Conservation (phyloP, 2,329 filamentous ascomycete species). For the Bertia moriformis region DNA sequence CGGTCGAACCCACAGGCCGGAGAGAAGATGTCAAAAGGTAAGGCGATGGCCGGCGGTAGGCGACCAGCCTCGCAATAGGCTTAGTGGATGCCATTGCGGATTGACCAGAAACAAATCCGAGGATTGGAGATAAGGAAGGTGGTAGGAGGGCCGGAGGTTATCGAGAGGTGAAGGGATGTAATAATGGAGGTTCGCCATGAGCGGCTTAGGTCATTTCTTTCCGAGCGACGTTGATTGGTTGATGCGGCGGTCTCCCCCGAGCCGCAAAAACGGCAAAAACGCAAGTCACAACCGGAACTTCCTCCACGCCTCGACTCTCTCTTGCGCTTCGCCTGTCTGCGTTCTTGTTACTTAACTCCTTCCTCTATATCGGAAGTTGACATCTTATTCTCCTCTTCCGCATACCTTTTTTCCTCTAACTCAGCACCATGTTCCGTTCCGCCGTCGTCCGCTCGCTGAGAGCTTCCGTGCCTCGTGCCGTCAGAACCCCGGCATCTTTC, state of each 20-base stretch:
- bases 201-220: slow-evolving; percentile 22
- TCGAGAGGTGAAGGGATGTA: slow-evolving; percentile 5
- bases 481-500: slow-evolving; percentile 40
- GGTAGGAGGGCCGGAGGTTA: not conserved
- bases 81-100: slow-evolving; percentile 25
- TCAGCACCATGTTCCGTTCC: slow-evolving; percentile 70
- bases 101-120: slow-evolving; percentile 3
- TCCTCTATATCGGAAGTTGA: slow-evolving; percentile 4
- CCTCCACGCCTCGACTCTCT: slow-evolving; percentile 4
- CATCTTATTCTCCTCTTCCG: too few relatives aligned
- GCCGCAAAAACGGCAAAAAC: slow-evolving; percentile 9
- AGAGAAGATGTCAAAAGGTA: slow-evolving; percentile 9
- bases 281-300: slow-evolving; percentile 3
- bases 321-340: not conserved
- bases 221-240: slow-evolving; percentile 19
- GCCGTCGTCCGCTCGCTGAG: slow-evolving; percentile 61
- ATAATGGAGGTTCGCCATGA: slow-evolving; percentile 10
- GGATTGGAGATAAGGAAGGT: slow-evolving; percentile 4
- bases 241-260: slow-evolving; percentile 15
- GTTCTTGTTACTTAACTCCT: slow-evolving; percentile 5
- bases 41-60: slow-evolving; percentile 19
- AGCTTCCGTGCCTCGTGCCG: slow-evolving; percentile 31
- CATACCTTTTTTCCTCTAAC: slow-evolving; percentile 3
- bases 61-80: slow-evolving; percentile 24
- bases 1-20: slow-evolving; percentile 26